phyloP scores from a whole-genome alignment of 1,139 yeast genomes.

The Taphrina wiesneri region DNA sequence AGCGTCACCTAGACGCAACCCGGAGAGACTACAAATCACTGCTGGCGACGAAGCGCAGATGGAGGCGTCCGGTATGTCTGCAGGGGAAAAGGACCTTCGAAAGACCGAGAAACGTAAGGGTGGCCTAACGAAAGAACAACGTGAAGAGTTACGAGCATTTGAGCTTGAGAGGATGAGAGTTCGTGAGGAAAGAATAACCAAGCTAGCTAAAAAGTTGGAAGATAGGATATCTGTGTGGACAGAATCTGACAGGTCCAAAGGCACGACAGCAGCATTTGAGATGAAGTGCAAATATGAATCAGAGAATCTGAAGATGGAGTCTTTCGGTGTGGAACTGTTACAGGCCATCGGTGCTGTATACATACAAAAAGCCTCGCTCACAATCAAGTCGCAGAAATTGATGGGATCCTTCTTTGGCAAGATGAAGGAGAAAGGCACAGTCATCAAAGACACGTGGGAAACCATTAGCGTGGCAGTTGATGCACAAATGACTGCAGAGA shows the following conservation, averaged over 20 bases:
- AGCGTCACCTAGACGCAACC: not conserved
- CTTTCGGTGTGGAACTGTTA: constrained; percentile 86
- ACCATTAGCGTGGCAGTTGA: constrained; percentile 84
- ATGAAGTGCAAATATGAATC: constrained; percentile 74
- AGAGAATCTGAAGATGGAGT: constrained; percentile 84
- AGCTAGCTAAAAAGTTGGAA: constrained; percentile 63
- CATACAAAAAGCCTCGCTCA: constrained; percentile 62
- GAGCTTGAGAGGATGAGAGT: constrained; percentile 76
- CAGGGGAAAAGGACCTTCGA: constrained; percentile 41
- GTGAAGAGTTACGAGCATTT: constrained; percentile 62
- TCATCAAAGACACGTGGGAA: constrained; percentile 80
- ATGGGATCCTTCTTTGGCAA: constrained; percentile 82
- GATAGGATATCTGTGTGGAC: constrained; percentile 74
- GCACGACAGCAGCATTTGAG: constrained; percentile 66
- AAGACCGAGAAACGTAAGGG: constrained; percentile 52
- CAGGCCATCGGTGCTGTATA: constrained; percentile 84
- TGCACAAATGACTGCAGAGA: constrained; percentile 83
- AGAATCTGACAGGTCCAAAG: constrained; percentile 74
- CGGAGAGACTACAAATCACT: constrained; percentile 34
- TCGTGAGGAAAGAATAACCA: constrained; percentile 70
- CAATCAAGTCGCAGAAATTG: constrained; percentile 68
- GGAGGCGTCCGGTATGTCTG: constrained; percentile 34
- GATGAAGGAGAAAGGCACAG: constrained; percentile 82
- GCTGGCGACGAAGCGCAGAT: constrained; percentile 35
- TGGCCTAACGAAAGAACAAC: constrained; percentile 50